phyloP scores from a whole-genome alignment of 2,329 filamentous ascomycete species.

The Sordariomycetes sp. region DNA sequence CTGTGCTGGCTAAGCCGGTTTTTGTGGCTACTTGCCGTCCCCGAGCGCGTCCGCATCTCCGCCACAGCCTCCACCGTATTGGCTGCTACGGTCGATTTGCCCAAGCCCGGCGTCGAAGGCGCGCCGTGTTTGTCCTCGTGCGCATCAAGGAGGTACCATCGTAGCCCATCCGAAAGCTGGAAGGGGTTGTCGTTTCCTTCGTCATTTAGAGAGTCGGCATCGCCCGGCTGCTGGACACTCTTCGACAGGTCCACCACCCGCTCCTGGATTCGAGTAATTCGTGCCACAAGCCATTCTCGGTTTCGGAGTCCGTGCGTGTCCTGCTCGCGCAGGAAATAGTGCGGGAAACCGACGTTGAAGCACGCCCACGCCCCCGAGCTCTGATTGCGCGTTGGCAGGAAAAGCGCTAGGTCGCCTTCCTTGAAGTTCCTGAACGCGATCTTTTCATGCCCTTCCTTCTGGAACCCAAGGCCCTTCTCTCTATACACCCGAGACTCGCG shows the following conservation, averaged over 20 bases:
- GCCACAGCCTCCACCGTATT: slow-evolving; percentile 81
- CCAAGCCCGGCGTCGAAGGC: slow-evolving; percentile 83
- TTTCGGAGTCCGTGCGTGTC: slow-evolving; percentile 75
- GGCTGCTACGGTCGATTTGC: slow-evolving; percentile 83
- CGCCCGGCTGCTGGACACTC: slow-evolving; percentile 45
- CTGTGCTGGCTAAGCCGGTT: slow-evolving; percentile 37
- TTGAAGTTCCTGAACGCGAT: slow-evolving; percentile 95
- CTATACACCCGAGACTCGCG: slow-evolving; percentile 79
- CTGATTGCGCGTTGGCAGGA: slow-evolving; percentile 89
- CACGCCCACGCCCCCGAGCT: slow-evolving; percentile 93
- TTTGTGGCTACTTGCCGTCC: slow-evolving; percentile 26
- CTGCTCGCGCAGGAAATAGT: slow-evolving; percentile 92
- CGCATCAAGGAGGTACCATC: slow-evolving; percentile 94
- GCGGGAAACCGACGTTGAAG: slow-evolving; percentile 94
- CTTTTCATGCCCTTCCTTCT: slow-evolving; percentile 86
- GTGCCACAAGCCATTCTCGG: slow-evolving; percentile 91
- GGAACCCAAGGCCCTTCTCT: slow-evolving; percentile 70
- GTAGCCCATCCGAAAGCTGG: slow-evolving; percentile 83
- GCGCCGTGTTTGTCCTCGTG: slow-evolving; percentile 85
- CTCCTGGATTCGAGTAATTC: slow-evolving; percentile 85
- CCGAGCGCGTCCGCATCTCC: slow-evolving; percentile 44
- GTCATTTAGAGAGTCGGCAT: slow-evolving; percentile 40
- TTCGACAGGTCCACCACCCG: slow-evolving; percentile 87
- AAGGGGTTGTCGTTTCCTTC: slow-evolving; percentile 94
- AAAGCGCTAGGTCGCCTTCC: slow-evolving; percentile 87